Evolutionary conservation across 1,139 yeast genomes (phyloP), one percentile per base, ranked within the genome.

Genomic region (Suhomyces ambrosiae): DNA sequence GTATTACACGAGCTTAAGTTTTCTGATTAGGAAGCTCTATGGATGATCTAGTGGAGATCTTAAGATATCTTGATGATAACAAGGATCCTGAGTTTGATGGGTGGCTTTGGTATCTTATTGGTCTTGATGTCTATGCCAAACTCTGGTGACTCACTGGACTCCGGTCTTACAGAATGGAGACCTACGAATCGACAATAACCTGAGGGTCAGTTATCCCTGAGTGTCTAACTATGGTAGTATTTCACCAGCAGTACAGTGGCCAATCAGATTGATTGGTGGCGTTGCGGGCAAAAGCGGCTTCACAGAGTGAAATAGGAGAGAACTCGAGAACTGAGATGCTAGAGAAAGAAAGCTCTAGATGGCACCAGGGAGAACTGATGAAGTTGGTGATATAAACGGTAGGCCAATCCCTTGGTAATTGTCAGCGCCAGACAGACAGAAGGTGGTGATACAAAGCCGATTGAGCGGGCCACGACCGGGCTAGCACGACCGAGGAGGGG

Each of bases 341-440:
- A 21, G n/a, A 19, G 22, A 19, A n/a, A n/a, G 31, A 21, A 11
- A 30, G 35, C 32, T 35, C 38, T 19, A 27, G 34, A 19, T 16
- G 33, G 35, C 34, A 31, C 34, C 38, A 30, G 34, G 18, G 27
- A 23, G 7, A 12, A 35, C 35, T 35, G 38, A 35, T 30, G 38
- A 23, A 16, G 31, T 30, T 29, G 27, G 34, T 16, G 25, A 16
- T 29, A 30, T 19, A 23, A 27, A 27, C 24, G 21, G 27, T 24
- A 22, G 34, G 8, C 15, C 22, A 35, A 35, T 35, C 38, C 38
- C 38, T 24, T 31, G 23, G 31, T 25, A 35, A 35, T 35, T 35
- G 38, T 35, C 38, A 35, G 38, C 38, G 34, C 22, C 38, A 30
- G 35, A 17, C 38, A 35, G 34, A 23, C 38, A 35, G 28, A 30